phyloP scores from a whole-genome alignment of 768 basidiomycete genomes.

The Solioccasus polychromus region DNA sequence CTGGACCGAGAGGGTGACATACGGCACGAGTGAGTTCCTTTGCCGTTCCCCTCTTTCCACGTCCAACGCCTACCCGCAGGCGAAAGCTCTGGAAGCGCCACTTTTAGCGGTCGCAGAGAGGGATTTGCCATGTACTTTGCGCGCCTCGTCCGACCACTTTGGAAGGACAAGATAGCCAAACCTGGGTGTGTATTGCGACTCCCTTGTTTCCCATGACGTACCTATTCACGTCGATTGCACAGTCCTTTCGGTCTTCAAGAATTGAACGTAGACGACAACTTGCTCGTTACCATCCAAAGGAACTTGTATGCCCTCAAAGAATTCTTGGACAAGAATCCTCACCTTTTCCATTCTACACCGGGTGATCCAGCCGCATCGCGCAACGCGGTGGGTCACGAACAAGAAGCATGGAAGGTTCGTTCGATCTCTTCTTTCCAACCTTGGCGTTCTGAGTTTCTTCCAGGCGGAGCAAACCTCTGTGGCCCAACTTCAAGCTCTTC shows the following conservation, averaged over 20 bases:
- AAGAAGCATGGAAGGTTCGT: conserved; percentile 85
- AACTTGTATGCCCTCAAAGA: conserved; percentile 76
- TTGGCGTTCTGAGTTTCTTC: conserved; percentile 12
- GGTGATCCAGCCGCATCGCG: conserved; percentile 62
- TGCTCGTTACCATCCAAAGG: conserved; percentile 69
- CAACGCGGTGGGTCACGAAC: conserved; percentile 56
- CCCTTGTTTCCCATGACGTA: not conserved
- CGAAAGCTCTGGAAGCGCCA: conserved; percentile 67
- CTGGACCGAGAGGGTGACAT: conserved; percentile 75
- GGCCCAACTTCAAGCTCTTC: conserved; percentile 67
- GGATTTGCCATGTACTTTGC: conserved; percentile 86
- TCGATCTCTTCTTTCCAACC: not conserved
- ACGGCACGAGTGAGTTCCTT: conserved; percentile 59
- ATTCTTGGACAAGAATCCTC: conserved; percentile 77
- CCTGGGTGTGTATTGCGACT: conserved; percentile 43
- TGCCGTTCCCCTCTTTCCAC: not conserved
- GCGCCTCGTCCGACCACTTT: conserved; percentile 80
- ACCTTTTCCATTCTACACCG: conserved; percentile 80
- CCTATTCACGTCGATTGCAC: conserved; percentile 1
- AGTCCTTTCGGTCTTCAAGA: conserved; percentile 49
- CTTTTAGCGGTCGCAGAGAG: conserved; percentile 86
- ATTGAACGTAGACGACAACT: conserved; percentile 60
- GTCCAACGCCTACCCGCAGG: conserved; percentile 34
- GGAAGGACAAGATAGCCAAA: conserved; percentile 78
- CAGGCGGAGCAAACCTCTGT: conserved; percentile 83